These are phyloP conservation scores for Shiraia bambusicola DNA, from an alignment of 2,329 filamentous ascomycete species.

Conservation along the genomic window DNA sequence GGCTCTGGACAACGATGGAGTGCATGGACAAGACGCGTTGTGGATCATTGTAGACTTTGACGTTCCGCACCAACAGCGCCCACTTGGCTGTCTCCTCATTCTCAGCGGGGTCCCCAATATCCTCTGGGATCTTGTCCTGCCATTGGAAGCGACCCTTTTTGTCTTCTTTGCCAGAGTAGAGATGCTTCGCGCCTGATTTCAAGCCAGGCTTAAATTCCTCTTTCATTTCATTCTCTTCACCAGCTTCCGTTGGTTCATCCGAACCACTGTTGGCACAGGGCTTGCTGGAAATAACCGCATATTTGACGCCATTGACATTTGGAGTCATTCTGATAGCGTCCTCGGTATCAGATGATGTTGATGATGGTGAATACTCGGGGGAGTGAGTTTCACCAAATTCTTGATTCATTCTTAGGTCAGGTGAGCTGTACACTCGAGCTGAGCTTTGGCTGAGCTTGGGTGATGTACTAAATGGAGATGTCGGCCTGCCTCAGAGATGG, in stretches of 20 bases:
- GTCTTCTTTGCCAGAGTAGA: conserved; percentile 53
- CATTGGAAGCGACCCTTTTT: conserved; percentile 39
- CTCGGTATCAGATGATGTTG: background rate
- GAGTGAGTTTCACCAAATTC: too few species aligned
- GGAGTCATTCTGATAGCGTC: background rate
- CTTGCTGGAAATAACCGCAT: conserved; percentile 4
- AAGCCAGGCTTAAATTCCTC: conserved; percentile 38
- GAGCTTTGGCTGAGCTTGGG: too few species aligned
- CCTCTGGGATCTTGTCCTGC: conserved; percentile 39
- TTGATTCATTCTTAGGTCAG: too few species aligned
- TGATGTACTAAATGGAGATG: too few species aligned
- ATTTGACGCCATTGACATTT: conserved; percentile 3
- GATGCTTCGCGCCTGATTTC: conserved; percentile 47
- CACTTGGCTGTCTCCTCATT: conserved; percentile 63
- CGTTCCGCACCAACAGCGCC: conserved; percentile 50
- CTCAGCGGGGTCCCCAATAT: conserved; percentile 50
- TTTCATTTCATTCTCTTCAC: conserved; percentile 4
- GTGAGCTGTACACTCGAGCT: too few species aligned
- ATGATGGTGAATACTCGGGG: too few species aligned
- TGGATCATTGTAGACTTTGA: conserved; percentile 51
- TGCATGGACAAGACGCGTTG: conserved; percentile 63
- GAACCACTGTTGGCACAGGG: conserved; percentile 7
- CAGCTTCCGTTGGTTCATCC: conserved; percentile 1
- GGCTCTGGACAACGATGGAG: conserved; percentile 66
- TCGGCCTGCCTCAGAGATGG: too few species aligned